Base-by-base conservation (phyloP, 2,329 filamentous ascomycete genomes). In the Ophiognomonia clavigignenti-juglandacearum region DNA sequence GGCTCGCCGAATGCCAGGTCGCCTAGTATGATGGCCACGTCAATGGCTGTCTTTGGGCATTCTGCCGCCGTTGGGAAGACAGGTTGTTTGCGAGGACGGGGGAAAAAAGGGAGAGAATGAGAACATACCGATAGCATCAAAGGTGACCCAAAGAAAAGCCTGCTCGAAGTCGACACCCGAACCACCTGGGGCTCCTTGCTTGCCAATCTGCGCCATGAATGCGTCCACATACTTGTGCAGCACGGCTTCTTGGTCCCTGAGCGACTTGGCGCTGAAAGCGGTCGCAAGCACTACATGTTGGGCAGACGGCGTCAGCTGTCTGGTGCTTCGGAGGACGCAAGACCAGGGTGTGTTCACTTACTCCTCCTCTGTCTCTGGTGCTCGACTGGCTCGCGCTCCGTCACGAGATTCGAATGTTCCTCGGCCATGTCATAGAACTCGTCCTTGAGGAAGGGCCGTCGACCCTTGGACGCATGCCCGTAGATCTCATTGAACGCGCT, bases 381-480 rank as follows among this genome's bases (percentile, higher is more conserved):
- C 19, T 54, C 55, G 7, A 26, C 53, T 2, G 59, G 52, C 24
- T 65, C 62, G 1, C 54, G 41, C n/a, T n/a, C n/a, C n/a, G n/a
- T n/a, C 41, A 59, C 57, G 35, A 56, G 61, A 39, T 57, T 54
- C 8, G 63, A 49, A 2, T 31, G 45, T 6, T 44, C 19, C 54
- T 59, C 59, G 4, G 56, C 59, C 18, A 53, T 57, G 10, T 61
- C 54, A 45, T 64, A 65, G 39, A 8, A 67, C 63, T 6, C 73
- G 58, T 20, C 58, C 53, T 51, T 51, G 5, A 51, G 40, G 20
- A 48, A 51, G 23, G 39, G 26, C 19, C 48, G 42, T 44, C 41
- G 43, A 13, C 36, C 48, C 16, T 22, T 26, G 14, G 24, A 35
- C 16, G 39, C 38, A 19, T 53, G 47, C 16, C 50, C 48, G 16